Percentiles rank a stretch among this genome's conserved stretches.
phyloP scores from a whole-genome alignment of 352 stramenopile genomes.

The Phytophthora pini region DNA sequence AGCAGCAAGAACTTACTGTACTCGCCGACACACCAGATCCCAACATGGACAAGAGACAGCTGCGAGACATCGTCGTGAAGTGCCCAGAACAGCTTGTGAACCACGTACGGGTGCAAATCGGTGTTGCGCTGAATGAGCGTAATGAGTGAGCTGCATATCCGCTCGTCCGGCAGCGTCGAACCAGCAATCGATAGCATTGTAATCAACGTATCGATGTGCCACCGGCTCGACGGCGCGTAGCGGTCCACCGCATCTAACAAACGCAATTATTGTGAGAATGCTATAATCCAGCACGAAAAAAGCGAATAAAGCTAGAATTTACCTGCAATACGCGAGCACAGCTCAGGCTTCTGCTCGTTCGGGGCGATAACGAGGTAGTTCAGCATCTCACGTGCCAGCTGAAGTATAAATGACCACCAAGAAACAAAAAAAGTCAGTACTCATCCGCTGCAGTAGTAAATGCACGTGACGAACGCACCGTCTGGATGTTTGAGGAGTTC shows the following conservation, averaged over 20 bases:
- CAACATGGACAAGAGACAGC: conserved; percentile 96
- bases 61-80: conserved; percentile 96
- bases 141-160: conserved; percentile 95
- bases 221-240: conserved; percentile 86
- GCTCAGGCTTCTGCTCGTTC: conserved; percentile 93
- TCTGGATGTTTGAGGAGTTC: conserved; percentile 96
- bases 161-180: conserved; percentile 89
- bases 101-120: conserved; percentile 93
- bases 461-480: conserved; percentile 39
- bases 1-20: conserved; percentile 94
- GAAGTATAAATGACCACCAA: conserved; percentile 14
- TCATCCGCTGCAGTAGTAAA: neutral
- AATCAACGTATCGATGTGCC: conserved; percentile 98
- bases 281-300: neutral
- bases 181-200: conserved; percentile 99
- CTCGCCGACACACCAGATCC: conserved; percentile 98
- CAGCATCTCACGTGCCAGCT: conserved; percentile 97
- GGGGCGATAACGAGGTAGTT: conserved; percentile 99
- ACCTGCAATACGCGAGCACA: conserved; percentile 96
- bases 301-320: conserved; percentile 34
- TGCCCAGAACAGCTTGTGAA: conserved; percentile 97
- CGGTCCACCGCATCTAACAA: conserved; percentile 78
- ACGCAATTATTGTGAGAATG: conserved; percentile 14
- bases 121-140: conserved; percentile 95
- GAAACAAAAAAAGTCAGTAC: neutral